Percentiles rank a stretch among this genome's conserved stretches.
Conservation (phyloP, 306 rosid species). For the Lathyrus oleraceus region DNA sequence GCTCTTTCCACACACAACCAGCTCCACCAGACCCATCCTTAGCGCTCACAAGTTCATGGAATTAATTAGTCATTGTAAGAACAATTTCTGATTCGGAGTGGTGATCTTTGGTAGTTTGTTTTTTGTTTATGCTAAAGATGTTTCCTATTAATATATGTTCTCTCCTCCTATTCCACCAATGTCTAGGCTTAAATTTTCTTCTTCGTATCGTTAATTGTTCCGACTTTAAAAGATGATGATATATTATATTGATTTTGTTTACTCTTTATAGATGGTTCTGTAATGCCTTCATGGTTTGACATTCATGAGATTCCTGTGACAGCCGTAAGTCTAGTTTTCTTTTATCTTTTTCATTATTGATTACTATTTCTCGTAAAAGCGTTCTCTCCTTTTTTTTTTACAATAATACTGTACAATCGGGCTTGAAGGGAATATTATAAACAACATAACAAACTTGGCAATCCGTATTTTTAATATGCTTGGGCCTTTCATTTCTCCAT, state of each 20-base stretch:
- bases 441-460: background rate
- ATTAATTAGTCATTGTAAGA: background rate
- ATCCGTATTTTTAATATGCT: background rate
- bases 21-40: background rate
- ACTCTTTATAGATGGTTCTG: conserved; percentile 59
- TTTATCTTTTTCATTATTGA: conserved; percentile 6
- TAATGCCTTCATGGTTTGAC: conserved; percentile 96
- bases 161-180: background rate
- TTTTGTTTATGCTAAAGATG: background rate
- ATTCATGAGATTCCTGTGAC: conserved; percentile 76
- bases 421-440: conserved; percentile 12
- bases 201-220: conserved; percentile 1
- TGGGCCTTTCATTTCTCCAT: conserved; percentile 2
- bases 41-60: background rate
- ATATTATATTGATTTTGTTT: conserved; percentile 25
- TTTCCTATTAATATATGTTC: background rate
- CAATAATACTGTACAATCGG: background rate
- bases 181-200: background rate
- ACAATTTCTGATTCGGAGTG: background rate
- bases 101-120: background rate
- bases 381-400: background rate
- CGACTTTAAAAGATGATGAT: conserved; percentile 20
- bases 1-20: background rate
- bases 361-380: background rate
- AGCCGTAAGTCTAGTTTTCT: conserved; percentile 54